Conservation (phyloP, 441 rosid genomes). For the Gossypium aridum region DNA sequence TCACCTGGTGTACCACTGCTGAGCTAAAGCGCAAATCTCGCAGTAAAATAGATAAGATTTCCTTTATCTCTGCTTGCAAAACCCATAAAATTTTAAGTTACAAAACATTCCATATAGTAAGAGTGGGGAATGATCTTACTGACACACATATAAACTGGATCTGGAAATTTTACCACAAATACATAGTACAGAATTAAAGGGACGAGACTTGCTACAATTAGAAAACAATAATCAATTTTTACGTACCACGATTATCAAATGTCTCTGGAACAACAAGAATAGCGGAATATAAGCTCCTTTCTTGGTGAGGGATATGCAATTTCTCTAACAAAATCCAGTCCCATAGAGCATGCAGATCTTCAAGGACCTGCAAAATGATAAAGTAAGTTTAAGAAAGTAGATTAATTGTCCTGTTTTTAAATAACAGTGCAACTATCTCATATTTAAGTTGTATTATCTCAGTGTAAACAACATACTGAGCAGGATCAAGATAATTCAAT, state of each 20-base stretch:
- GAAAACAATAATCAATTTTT: conserved; percentile 2
- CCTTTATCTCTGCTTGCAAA: conserved; percentile 74
- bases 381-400: background rate
- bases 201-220: background rate
- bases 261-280: conserved; percentile 79
- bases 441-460: background rate
- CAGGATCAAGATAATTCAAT: background rate
- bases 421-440: background rate
- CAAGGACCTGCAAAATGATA: conserved; percentile 52
- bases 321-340: conserved; percentile 81
- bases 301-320: conserved; percentile 47
- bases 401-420: background rate
- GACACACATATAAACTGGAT: background rate
- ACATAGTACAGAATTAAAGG: background rate
- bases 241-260: conserved; percentile 74
- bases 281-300: conserved; percentile 65
- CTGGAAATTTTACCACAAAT: background rate
- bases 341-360: conserved; percentile 81
- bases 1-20: conserved; percentile 94
- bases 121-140: background rate
- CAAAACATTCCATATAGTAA: background rate
- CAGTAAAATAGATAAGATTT: conserved; percentile 65
- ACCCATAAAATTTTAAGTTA: conserved; percentile 17
- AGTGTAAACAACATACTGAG: background rate
- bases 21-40: conserved; percentile 74